Evolutionary conservation across 352 stramenopile genomes (phyloP).

Genomic region (Phytophthora citricola): DNA sequence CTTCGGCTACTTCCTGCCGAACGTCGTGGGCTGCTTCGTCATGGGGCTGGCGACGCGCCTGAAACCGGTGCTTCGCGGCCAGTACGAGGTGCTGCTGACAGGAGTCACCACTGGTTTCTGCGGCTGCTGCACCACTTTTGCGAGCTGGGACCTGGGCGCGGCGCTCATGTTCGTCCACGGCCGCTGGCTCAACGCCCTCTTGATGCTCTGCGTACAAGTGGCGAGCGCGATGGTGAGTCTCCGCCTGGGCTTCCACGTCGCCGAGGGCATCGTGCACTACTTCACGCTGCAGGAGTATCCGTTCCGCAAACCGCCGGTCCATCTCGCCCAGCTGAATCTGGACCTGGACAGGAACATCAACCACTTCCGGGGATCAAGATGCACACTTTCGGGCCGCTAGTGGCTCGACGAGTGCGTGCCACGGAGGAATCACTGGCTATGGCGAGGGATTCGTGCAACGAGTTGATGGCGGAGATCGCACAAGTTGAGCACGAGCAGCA

Average conservation of each 20-base stretch:
- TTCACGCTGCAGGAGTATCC: conserved; percentile 50
- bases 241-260: conserved; percentile 49
- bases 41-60: conserved; percentile 58
- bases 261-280: conserved; percentile 52
- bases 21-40: conserved; percentile 68
- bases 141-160: conserved; percentile 61
- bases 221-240: conserved; percentile 52
- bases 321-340: conserved; percentile 58
- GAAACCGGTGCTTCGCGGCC: conserved; percentile 51
- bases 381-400: conserved; percentile 51
- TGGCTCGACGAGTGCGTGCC: conserved; percentile 45
- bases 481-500: conserved; percentile 61
- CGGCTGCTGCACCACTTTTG: conserved; percentile 72
- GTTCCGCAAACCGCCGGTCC: conserved; percentile 54
- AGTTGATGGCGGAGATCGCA: conserved; percentile 50
- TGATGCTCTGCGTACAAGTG: conserved; percentile 59
- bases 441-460: conserved; percentile 48
- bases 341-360: conserved; percentile 59
- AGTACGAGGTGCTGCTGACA: conserved; percentile 58
- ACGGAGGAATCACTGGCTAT: conserved; percentile 53
- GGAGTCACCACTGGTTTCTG: conserved; percentile 75
- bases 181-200: conserved; percentile 53
- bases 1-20: conserved; percentile 62
- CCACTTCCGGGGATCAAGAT: conserved; percentile 53
- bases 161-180: conserved; percentile 60